Base-by-base conservation (phyloP, 768 basidiomycete species). In the Lactarius trivialis region DNA sequence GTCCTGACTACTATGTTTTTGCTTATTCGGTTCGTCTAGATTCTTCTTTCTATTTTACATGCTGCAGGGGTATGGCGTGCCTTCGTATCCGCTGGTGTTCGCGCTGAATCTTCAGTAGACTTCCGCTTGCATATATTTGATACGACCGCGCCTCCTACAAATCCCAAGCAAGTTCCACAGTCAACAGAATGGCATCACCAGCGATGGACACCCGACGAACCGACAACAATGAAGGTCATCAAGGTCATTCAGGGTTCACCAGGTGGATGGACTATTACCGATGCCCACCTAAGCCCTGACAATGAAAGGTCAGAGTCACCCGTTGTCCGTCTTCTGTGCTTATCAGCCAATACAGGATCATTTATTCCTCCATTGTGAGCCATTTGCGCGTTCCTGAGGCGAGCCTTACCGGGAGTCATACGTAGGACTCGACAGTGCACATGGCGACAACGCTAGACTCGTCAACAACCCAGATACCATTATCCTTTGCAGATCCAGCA, bases 191-290 rank as follows among this genome's bases (percentile, higher is more conserved):
- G 58, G 34, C 60, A 68, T 49, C 65, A 61, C 4, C 51, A 60
- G 53, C 64, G 68, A 56, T 65, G 74, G 37, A 67, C 73, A 7
- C 67, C 65, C 75, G 78, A 79, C 34, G 82, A 86, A 56, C 71
- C 74, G 49, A 80, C 79, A 7, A 79, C 77, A 7, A 75, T 83
- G 70, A 79, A 77, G 54, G 71, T 77, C 21, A 73, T 79, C 55
- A 82, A 91, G 70, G 85, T 83, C 1, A 88, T 96, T 51, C 81
- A 85, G 70, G 95, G 91, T 0, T 76, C 82, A 36, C 79, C 83
- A 17, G 91, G 91, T 0, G 78, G 83, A 37, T 98, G 94, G 95
- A 97, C 95, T 0, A 91, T 98, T 60, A 98, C 94, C 7, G 97
- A 98, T 74, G 89, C 89, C 24, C 92, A 97, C 73, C 77, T 94